These are phyloP conservation scores for Udeniomyces megalosporus DNA, from an alignment of 768 basidiomycete genomes.

Conservation along the genomic window DNA sequence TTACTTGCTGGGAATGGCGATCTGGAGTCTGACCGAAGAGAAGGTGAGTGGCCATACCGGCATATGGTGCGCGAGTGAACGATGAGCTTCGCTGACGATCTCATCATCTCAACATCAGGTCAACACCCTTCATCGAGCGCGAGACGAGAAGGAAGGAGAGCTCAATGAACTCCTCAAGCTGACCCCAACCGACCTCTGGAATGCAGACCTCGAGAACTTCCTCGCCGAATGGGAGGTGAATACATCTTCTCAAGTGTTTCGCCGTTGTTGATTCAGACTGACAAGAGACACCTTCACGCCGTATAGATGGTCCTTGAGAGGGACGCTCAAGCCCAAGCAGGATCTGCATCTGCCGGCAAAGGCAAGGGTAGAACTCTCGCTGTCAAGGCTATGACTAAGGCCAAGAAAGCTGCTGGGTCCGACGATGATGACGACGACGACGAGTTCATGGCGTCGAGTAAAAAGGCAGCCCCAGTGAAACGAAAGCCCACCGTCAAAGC, in stretches of 20 bases:
- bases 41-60: slow-evolving; percentile 39
- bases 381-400: slow-evolving; percentile 33
- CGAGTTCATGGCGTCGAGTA: slow-evolving; percentile 40
- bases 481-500: slow-evolving; percentile 18
- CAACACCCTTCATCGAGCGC: slow-evolving; percentile 62
- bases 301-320: slow-evolving; percentile 32
- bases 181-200: slow-evolving; percentile 73
- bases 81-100: too few relatives aligned
- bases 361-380: slow-evolving; percentile 34
- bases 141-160: slow-evolving; percentile 65
- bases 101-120: slow-evolving; percentile 39
- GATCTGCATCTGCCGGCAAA: neutral
- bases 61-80: neutral
- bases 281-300: slow-evolving; percentile 12
- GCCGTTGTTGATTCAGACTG: slow-evolving; percentile 2
- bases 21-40: slow-evolving; percentile 86
- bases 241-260: neutral
- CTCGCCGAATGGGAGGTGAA: slow-evolving; percentile 68
- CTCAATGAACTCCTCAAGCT: slow-evolving; percentile 59
- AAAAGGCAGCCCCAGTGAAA: slow-evolving; percentile 1
- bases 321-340: slow-evolving; percentile 32
- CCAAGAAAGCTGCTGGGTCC: slow-evolving; percentile 30
- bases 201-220: slow-evolving; percentile 70
- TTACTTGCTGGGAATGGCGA: slow-evolving; percentile 86
- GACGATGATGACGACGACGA: slow-evolving; percentile 35